Conservation (phyloP, 805 yeast genomes). For the Metschnikowia vanudenii region DNA sequence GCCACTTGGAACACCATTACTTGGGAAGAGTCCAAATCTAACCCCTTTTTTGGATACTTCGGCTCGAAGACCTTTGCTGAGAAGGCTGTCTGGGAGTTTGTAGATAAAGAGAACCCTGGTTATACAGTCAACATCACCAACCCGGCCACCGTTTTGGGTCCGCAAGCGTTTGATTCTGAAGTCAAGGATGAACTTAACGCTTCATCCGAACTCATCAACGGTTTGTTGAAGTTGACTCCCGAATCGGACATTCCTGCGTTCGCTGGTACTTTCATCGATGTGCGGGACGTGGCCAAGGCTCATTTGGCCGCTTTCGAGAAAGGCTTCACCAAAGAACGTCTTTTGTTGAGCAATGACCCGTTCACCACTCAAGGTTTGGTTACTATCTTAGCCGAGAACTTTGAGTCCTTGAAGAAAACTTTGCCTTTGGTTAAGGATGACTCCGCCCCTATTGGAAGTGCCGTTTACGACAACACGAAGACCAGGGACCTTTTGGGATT, state of each 20-base stretch:
- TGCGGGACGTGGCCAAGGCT: constrained; percentile 24
- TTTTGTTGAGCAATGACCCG: constrained; percentile 25
- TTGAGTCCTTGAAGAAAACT: constrained; percentile 38
- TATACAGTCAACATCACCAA: constrained; percentile 37
- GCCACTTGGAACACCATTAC: constrained; percentile 51
- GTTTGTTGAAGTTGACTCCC: constrained; percentile 30
- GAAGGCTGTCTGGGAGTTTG: constrained; percentile 33
- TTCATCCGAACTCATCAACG: constrained; percentile 41
- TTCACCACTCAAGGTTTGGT: constrained; percentile 30
- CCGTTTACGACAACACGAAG: constrained; percentile 37
- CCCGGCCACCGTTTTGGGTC: constrained; percentile 28
- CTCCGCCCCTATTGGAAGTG: too few species aligned
- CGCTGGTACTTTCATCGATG: constrained; percentile 24
- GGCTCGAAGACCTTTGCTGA: constrained; percentile 37
- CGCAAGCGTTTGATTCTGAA: constrained; percentile 25
- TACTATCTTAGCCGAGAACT: constrained; percentile 39
- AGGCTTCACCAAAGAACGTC: constrained; percentile 26
- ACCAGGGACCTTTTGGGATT: constrained; percentile 40
- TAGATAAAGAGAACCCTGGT: constrained; percentile 27
- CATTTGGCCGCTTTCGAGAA: constrained; percentile 21
- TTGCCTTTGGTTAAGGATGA: constrained; percentile 38
- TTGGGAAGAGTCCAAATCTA: constrained; percentile 38
- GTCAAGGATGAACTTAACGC: constrained; percentile 35
- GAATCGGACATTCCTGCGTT: constrained; percentile 22
- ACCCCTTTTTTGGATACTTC: constrained; percentile 33